Percentiles rank a stretch among this genome's conserved stretches.
phyloP scores from a whole-genome alignment of 129 eudicot genomes.

The Apium graveolens region DNA sequence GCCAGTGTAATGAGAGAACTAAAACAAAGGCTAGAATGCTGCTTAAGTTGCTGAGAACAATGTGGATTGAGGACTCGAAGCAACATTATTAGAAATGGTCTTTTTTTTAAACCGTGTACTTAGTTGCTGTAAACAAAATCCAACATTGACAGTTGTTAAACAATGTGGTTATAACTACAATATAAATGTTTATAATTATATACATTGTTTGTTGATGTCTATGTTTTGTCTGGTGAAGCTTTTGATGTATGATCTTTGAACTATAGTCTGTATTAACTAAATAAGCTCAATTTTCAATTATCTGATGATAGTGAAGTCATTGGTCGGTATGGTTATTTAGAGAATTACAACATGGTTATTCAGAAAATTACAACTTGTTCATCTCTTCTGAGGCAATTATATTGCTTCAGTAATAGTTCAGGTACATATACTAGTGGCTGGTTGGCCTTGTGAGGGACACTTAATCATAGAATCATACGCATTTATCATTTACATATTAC shows the following conservation, averaged over 20 bases:
- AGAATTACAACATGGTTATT: background rate
- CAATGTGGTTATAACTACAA: conserved; percentile 1
- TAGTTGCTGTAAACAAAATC: background rate
- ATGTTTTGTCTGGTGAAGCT: background rate
- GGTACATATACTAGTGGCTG: no score
- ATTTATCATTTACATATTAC: no score
- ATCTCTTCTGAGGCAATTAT: background rate
- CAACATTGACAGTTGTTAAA: background rate
- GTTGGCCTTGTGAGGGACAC: no score
- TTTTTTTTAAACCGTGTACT: background rate
- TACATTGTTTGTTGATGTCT: background rate
- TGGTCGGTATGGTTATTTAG: background rate
- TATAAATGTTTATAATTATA: background rate
- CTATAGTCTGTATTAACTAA: background rate
- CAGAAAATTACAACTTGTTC: background rate
- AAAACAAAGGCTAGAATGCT: conserved; percentile 38
- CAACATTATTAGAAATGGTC: background rate
- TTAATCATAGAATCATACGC: no score
- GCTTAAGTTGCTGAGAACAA: conserved; percentile 31
- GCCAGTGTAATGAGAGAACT: conserved; percentile 32
- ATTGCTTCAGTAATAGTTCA: background rate
- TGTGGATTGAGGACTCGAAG: conserved; percentile 24
- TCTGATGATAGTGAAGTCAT: background rate
- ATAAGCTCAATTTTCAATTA: background rate
- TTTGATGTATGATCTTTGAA: background rate